Conservation (phyloP, 2,329 filamentous ascomycete genomes). For the Penicillium sp. region DNA sequence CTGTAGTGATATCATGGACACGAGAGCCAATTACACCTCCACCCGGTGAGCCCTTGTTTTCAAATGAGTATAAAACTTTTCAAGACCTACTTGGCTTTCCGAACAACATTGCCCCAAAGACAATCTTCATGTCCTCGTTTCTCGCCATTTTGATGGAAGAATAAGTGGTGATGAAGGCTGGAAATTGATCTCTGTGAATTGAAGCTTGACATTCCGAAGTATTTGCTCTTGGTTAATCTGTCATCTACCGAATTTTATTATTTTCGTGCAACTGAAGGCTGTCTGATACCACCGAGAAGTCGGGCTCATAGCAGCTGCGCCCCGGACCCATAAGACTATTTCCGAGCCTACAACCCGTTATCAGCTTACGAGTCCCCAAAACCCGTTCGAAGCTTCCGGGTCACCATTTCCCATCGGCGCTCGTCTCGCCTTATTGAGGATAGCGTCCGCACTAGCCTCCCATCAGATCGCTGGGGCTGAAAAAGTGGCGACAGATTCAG, state of each 20-base stretch:
- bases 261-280: not conserved
- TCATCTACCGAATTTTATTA: not conserved
- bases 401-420: not conserved
- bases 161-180: not conserved
- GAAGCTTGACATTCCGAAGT: not conserved
- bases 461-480: not conserved
- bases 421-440: not conserved
- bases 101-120: conserved; percentile 47
- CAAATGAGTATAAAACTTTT: not conserved
- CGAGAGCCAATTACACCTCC: conserved; percentile 19
- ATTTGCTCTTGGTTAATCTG: not conserved
- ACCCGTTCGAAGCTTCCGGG: not conserved
- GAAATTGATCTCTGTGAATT: not conserved
- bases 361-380: not conserved
- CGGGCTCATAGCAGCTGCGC: not conserved
- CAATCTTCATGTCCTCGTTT: conserved; percentile 13
- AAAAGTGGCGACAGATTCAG: not conserved
- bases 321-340: not conserved
- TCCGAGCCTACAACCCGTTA: conserved; percentile 1
- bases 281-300: not conserved
- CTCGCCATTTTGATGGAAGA: not conserved
- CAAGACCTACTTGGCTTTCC: conserved; percentile 35
- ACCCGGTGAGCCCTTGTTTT: not conserved
- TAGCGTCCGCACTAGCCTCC: not conserved
- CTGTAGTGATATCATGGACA: conserved; percentile 25